phyloP scores from a whole-genome alignment of 345 rosid genomes.

The Salix caprea region DNA sequence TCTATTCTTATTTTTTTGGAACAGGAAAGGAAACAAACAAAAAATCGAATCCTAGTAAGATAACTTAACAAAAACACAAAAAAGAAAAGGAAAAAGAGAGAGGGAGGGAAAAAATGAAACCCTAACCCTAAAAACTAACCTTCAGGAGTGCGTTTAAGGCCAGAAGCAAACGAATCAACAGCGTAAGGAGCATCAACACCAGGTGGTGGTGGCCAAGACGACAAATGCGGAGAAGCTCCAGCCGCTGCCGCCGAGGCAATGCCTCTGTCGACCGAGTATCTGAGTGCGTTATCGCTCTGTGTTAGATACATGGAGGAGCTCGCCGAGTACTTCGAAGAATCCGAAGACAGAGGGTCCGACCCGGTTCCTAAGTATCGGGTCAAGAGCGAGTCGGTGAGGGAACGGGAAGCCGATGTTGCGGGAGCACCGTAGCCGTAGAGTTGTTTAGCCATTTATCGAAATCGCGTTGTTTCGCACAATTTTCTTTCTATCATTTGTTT shows the following conservation, averaged over 20 bases:
- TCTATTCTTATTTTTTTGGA: neutral
- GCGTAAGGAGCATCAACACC: conserved; percentile 34
- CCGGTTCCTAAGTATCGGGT: neutral
- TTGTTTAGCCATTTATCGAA: conserved; percentile 1
- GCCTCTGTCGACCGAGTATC: conserved; percentile 16
- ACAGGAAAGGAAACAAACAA: neutral
- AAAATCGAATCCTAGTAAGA: neutral
- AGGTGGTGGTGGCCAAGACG: conserved; percentile 26
- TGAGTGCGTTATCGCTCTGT: conserved; percentile 7
- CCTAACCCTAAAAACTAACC: conserved; percentile 24
- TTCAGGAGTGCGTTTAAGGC: conserved; percentile 57
- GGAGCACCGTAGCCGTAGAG: conserved; percentile 6
- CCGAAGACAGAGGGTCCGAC: conserved; percentile 3
- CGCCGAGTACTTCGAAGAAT: conserved; percentile 14
- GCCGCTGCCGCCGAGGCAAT: conserved; percentile 5
- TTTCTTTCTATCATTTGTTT: neutral
- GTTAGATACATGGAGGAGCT: conserved; percentile 13
- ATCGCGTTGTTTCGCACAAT: neutral
- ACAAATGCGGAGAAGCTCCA: conserved; percentile 1
- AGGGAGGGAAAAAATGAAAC: neutral
- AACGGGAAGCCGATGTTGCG: neutral
- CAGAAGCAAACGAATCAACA: conserved; percentile 39
- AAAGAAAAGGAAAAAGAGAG: neutral
- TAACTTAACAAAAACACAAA: no score
- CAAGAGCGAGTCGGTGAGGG: neutral